Conservation (phyloP, 2,329 filamentous ascomycete genomes). For the Ceratocystiopsis minuta region DNA sequence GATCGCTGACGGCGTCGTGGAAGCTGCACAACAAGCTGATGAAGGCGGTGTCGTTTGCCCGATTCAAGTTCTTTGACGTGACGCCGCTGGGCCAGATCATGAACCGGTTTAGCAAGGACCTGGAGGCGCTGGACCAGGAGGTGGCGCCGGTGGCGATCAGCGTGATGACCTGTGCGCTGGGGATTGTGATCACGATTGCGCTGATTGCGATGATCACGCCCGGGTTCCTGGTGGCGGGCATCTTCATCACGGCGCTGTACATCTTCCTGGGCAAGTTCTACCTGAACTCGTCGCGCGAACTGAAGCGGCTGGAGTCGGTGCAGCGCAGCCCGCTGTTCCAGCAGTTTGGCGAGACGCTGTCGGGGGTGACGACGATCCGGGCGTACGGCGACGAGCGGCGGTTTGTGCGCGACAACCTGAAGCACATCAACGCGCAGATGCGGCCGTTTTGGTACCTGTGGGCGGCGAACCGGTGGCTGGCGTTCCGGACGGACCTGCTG, state of each 20-base stretch:
- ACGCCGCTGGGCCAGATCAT: slow-evolving; percentile 92
- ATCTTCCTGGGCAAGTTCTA: slow-evolving; percentile 75
- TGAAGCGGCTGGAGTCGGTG: slow-evolving; percentile 88
- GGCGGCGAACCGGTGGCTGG: slow-evolving; percentile 93
- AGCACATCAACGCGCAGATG: slow-evolving; percentile 75
- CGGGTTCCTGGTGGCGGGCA: slow-evolving; percentile 68
- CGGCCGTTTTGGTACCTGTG: slow-evolving; percentile 92
- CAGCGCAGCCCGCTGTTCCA: slow-evolving; percentile 92
- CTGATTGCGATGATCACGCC: slow-evolving; percentile 82
- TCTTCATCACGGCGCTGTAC: slow-evolving; percentile 73
- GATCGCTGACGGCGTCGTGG: slow-evolving; percentile 74
- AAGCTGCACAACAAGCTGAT: slow-evolving; percentile 68
- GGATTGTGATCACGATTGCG: slow-evolving; percentile 65
- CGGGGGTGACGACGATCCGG: slow-evolving; percentile 88
- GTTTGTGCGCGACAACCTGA: slow-evolving; percentile 82
- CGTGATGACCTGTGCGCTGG: slow-evolving; percentile 44
- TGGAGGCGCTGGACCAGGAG: slow-evolving; percentile 89
- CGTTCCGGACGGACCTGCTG: slow-evolving; percentile 76
- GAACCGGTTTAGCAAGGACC: slow-evolving; percentile 96
- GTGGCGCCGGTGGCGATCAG: slow-evolving; percentile 80
- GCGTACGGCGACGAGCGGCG: slow-evolving; percentile 88
- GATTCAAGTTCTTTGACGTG: slow-evolving; percentile 95
- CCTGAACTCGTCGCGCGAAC: slow-evolving; percentile 76
- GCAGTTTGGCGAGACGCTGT: slow-evolving; percentile 90
- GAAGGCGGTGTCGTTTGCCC: slow-evolving; percentile 63